These are phyloP conservation scores for Phoma sp. DNA, from an alignment of 2,329 filamentous ascomycete species.

Conservation along the genomic window DNA sequence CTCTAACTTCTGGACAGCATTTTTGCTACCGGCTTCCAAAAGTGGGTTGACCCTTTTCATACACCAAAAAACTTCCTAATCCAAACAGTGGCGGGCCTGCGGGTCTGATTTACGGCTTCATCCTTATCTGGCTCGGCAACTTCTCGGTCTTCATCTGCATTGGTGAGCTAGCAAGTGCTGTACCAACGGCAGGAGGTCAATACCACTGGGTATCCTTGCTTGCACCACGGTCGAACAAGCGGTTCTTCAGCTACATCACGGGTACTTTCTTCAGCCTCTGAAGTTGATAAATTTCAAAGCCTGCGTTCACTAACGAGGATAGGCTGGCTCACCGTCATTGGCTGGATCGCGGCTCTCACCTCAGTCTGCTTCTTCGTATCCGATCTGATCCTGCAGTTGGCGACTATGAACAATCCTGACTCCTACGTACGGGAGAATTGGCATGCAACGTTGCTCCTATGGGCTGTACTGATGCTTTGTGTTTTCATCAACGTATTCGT, in stretches of 20 bases:
- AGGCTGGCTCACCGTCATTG: slow-evolving; percentile 56
- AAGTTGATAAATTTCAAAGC: too few species aligned
- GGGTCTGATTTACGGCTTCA: slow-evolving; percentile 48
- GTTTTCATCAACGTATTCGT: slow-evolving; percentile 58
- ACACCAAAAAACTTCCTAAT: slow-evolving; percentile 5
- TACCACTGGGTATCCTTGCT: slow-evolving; percentile 55
- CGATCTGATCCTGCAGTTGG: slow-evolving; percentile 43
- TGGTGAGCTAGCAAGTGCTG: slow-evolving; percentile 49
- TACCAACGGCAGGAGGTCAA: slow-evolving; percentile 50
- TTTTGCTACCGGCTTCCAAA: slow-evolving; percentile 45
- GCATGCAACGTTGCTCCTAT: slow-evolving; percentile 61
- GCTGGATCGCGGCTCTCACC: slow-evolving; percentile 53
- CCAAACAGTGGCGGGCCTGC: slow-evolving; percentile 44
- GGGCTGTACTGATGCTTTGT: slow-evolving; percentile 52
- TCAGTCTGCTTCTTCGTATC: slow-evolving; percentile 46
- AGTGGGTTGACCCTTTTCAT: slow-evolving; percentile 30
- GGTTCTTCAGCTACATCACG: slow-evolving; percentile 55
- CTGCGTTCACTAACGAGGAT: slow-evolving; percentile 11
- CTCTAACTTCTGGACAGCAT: slow-evolving; percentile 30
- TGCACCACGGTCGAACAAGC: slow-evolving; percentile 51
- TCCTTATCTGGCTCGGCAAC: slow-evolving; percentile 48
- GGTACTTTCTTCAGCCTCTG: slow-evolving; percentile 22
- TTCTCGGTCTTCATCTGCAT: slow-evolving; percentile 48
- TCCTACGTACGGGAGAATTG: slow-evolving; percentile 52
- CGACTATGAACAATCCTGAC: slow-evolving; percentile 49